phyloP scores from a whole-genome alignment of 139 green algal genomes.

The Chlamydomonas sp. region DNA sequence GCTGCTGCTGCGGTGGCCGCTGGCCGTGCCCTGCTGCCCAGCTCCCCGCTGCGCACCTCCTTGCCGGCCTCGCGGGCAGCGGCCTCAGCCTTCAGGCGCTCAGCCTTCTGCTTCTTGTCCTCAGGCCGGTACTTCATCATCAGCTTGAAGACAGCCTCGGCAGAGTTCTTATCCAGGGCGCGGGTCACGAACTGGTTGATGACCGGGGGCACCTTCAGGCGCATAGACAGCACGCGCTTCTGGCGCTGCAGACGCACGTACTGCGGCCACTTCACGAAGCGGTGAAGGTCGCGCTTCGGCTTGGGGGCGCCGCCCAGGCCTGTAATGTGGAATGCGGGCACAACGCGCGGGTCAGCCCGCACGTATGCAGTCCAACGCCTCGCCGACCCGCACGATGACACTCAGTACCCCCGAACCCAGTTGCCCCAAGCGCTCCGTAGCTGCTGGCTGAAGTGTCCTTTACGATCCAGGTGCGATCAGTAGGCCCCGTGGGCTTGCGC shows the following conservation, averaged over 20 bases:
- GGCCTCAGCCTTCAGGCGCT: constrained; percentile 88
- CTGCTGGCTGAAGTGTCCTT: no score
- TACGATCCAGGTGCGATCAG: no score
- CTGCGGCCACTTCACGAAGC: constrained; percentile 99
- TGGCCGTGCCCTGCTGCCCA: background rate
- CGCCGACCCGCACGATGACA: background rate
- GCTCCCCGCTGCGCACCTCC: constrained; percentile 35
- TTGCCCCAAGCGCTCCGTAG: background rate
- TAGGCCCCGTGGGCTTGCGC: no score
- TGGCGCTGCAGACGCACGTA: constrained; percentile 99
- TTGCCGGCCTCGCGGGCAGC: constrained; percentile 72
- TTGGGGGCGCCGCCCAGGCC: constrained; percentile 88
- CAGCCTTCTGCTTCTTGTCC: constrained; percentile 96
- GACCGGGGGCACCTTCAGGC: constrained; percentile 82
- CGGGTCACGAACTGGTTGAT: constrained; percentile 76
- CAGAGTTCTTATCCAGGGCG: constrained; percentile 84
- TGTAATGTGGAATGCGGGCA: constrained; percentile 30
- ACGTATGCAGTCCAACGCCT: background rate
- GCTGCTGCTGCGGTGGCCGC: background rate
- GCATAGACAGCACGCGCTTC: constrained; percentile 93
- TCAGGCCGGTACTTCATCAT: constrained; percentile 99
- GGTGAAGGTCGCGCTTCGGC: constrained; percentile 93
- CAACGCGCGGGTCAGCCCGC: background rate
- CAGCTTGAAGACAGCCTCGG: constrained; percentile 96
- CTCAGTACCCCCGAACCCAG: background rate